These are phyloP conservation scores for Taphrina betulina DNA, from an alignment of 1,139 yeast species.

Conservation along the genomic window DNA sequence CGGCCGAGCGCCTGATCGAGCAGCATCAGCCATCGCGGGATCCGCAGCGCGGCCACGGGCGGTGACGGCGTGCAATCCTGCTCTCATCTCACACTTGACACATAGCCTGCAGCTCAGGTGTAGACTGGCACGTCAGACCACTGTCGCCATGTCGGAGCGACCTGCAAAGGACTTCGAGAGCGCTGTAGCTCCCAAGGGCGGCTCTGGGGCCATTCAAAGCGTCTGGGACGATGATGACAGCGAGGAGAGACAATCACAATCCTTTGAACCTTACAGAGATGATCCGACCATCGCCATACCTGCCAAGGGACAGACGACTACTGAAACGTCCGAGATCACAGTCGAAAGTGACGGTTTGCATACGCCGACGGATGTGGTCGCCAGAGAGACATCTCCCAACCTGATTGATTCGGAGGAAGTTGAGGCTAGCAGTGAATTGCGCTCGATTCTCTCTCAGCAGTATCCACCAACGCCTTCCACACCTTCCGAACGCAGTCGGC, in stretches of 20 bases:
- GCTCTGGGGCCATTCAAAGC: too few species aligned
- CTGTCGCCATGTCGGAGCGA: too few species aligned
- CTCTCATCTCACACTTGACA: too few species aligned
- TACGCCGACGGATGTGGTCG: constrained; percentile 17
- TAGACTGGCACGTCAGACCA: too few species aligned
- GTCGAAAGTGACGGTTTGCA: constrained; percentile 22
- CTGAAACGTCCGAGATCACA: constrained; percentile 20
- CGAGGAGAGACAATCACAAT: not conserved
- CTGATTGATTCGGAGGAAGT: constrained; percentile 14
- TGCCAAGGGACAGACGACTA: constrained; percentile 12
- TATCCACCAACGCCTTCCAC: constrained; percentile 25
- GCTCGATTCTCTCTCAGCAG: constrained; percentile 25
- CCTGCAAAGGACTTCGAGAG: too few species aligned
- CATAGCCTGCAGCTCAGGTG: too few species aligned
- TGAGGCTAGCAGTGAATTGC: constrained; percentile 14
- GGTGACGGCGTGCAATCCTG: too few species aligned
- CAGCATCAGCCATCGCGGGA: too few species aligned
- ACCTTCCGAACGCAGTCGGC: constrained; percentile 7
- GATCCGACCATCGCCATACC: not conserved
- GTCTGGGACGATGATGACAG: constrained; percentile 7
- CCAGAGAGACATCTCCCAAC: not conserved
- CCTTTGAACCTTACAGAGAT: constrained; percentile 9
- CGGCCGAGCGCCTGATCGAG: too few species aligned
- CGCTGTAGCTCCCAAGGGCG: too few species aligned
- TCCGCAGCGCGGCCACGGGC: too few species aligned